These are phyloP conservation scores for Penicillium expansum DNA, from an alignment of 2,329 filamentous ascomycete species.

Conservation along the genomic window DNA sequence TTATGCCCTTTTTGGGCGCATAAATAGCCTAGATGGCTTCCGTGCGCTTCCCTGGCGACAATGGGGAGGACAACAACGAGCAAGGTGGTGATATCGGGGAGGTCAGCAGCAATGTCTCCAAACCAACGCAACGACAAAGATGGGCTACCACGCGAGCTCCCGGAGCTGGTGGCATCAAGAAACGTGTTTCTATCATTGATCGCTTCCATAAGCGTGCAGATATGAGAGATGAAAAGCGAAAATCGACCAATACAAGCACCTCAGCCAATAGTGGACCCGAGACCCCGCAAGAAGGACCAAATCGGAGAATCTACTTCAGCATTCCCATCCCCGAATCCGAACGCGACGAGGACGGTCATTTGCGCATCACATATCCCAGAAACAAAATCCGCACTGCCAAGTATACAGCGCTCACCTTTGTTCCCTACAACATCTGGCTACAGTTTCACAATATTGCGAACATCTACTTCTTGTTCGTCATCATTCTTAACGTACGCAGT, in stretches of 20 bases:
- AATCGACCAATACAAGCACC: slow-evolving; percentile 44
- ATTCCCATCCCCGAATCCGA: slow-evolving; percentile 70
- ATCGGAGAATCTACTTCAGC: slow-evolving; percentile 68
- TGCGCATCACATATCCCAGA: slow-evolving; percentile 67
- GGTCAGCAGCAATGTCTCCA: slow-evolving; percentile 51
- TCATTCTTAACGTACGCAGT: slow-evolving; percentile 82
- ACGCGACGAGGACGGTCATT: slow-evolving; percentile 76
- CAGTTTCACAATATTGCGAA: slow-evolving; percentile 99
- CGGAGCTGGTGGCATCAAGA: slow-evolving; percentile 70
- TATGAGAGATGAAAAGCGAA: slow-evolving; percentile 68
- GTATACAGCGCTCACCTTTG: slow-evolving; percentile 90
- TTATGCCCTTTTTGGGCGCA: slow-evolving; percentile 29
- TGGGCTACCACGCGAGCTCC: slow-evolving; percentile 93
- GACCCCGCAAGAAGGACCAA: slow-evolving; percentile 48
- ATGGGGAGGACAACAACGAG: slow-evolving; percentile 22
- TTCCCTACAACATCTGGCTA: slow-evolving; percentile 95
- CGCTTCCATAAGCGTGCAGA: slow-evolving; percentile 63
- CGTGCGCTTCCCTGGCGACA: slow-evolving; percentile 35
- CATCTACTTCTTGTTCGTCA: slow-evolving; percentile 94
- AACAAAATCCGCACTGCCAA: slow-evolving; percentile 99
- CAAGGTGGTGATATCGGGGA: slow-evolving; percentile 29
- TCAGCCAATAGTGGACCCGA: slow-evolving; percentile 29
- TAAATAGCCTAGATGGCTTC: slow-evolving; percentile 39
- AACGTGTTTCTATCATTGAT: slow-evolving; percentile 78
- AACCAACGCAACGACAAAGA: slow-evolving; percentile 74